Conservation (phyloP, 1,284 basidiomycete species). For the Chalciporus sp. region DNA sequence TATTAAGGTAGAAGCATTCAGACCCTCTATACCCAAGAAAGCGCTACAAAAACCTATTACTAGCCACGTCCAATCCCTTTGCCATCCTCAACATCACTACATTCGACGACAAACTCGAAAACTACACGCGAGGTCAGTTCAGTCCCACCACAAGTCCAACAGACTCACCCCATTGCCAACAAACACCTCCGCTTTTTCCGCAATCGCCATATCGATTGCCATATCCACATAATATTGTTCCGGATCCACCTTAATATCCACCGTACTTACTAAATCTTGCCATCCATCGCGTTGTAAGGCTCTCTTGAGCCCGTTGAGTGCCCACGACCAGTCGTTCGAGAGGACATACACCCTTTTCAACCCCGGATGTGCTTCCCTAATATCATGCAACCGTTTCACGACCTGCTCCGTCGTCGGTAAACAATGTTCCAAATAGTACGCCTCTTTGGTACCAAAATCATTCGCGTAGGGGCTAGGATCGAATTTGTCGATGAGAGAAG, state of each 20-base stretch:
- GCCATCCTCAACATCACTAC: slow-evolving; percentile 57
- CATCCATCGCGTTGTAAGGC: slow-evolving; percentile 54
- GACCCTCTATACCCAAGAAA: not conserved
- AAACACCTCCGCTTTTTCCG: slow-evolving; percentile 67
- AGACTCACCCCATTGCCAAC: slow-evolving; percentile 64
- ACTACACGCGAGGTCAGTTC: slow-evolving; percentile 36
- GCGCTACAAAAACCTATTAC: slow-evolving; percentile 45
- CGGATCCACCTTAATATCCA: slow-evolving; percentile 44
- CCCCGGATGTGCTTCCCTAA: slow-evolving; percentile 35
- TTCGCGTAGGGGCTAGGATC: slow-evolving; percentile 32
- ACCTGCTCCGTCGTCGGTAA: slow-evolving; percentile 57
- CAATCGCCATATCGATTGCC: slow-evolving; percentile 74
- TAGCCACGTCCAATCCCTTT: slow-evolving; percentile 39
- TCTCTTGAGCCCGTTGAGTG: slow-evolving; percentile 47
- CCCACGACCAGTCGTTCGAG: slow-evolving; percentile 63
- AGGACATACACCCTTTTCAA: slow-evolving; percentile 49
- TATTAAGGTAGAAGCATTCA: too few species aligned
- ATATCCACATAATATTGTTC: slow-evolving; percentile 57
- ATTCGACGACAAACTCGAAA: slow-evolving; percentile 60
- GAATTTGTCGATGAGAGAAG: slow-evolving; percentile 53
- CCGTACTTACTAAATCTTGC: slow-evolving; percentile 46
- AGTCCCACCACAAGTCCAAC: not conserved
- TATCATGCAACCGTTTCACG: slow-evolving; percentile 43
- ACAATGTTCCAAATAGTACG: slow-evolving; percentile 56
- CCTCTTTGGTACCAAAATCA: slow-evolving; percentile 8